Percentiles rank a stretch among this genome's conserved stretches.
Evolutionary conservation across 2,329 filamentous ascomycete species (phyloP).

Genomic region (Biscogniauxia sp.): DNA sequence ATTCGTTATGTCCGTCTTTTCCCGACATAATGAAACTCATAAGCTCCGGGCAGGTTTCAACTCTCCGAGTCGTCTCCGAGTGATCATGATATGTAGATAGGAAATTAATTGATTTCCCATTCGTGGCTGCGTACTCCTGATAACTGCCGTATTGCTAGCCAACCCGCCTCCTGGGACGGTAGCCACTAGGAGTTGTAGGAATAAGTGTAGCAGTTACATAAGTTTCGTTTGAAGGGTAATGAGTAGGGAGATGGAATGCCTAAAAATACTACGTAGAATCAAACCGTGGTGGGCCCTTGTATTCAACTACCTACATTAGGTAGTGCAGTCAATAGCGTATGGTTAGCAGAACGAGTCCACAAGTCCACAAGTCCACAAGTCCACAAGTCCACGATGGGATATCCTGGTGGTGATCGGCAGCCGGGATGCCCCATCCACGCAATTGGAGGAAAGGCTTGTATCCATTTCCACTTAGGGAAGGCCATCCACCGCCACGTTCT

Average conservation of each 20-base stretch:
- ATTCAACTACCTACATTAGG: neutral
- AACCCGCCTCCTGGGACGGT: neutral
- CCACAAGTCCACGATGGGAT: neutral
- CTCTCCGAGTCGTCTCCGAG: neutral
- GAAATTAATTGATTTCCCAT: neutral
- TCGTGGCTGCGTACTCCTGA: neutral
- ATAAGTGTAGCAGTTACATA: neutral
- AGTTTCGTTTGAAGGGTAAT: neutral
- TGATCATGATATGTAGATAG: neutral
- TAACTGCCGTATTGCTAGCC: neutral
- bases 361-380: neutral
- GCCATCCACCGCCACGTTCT: neutral
- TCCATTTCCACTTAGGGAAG: neutral
- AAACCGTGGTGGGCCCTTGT: neutral
- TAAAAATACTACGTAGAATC: neutral
- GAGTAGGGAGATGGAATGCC: neutral
- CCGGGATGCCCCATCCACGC: neutral
- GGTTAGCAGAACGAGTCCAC: neutral
- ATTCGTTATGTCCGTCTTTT: neutral
- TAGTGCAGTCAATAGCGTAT: neutral
- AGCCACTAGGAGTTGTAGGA: neutral
- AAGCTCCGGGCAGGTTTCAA: neutral
- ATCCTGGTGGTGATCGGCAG: neutral
- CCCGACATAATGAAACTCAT: neutral
- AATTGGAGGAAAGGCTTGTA: neutral